These are phyloP conservation scores for Stereocaulon alpinum DNA, from an alignment of 495 filamentous ascomycete species.

Conservation along the genomic window DNA sequence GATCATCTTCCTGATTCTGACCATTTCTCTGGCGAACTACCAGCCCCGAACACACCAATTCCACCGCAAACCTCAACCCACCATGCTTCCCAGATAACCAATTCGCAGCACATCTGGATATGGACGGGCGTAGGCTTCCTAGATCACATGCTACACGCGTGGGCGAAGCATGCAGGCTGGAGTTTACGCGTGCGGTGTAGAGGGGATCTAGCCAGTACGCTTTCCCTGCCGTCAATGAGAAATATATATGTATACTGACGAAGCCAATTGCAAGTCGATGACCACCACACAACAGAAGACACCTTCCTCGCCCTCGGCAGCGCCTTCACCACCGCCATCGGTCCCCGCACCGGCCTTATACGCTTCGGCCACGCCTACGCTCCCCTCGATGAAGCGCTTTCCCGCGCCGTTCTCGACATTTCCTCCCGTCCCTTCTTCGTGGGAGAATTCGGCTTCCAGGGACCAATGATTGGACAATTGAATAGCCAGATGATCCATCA, in stretches of 20 bases:
- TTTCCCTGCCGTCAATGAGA: not conserved
- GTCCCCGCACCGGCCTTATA: slow-evolving; percentile 64
- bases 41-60: slow-evolving; percentile 64
- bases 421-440: slow-evolving; percentile 82
- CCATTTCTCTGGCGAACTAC: slow-evolving; percentile 30
- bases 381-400: slow-evolving; percentile 90
- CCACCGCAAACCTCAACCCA: slow-evolving; percentile 61
- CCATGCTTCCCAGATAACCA: slow-evolving; percentile 74
- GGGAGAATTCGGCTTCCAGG: slow-evolving; percentile 65
- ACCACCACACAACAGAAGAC: slow-evolving; percentile 97
- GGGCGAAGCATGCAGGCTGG: slow-evolving; percentile 93
- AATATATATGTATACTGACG: not conserved
- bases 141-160: slow-evolving; percentile 96
- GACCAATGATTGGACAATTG: slow-evolving; percentile 88
- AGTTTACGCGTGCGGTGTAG: slow-evolving; percentile 68
- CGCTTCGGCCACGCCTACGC: slow-evolving; percentile 87
- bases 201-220: slow-evolving; percentile 83
- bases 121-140: slow-evolving; percentile 97
- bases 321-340: slow-evolving; percentile 71
- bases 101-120: slow-evolving; percentile 73
- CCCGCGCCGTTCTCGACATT: slow-evolving; percentile 86
- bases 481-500: slow-evolving; percentile 97
- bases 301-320: slow-evolving; percentile 80
- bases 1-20: slow-evolving; percentile 44
- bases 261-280: slow-evolving; percentile 57